A percentile compares a stretch with the other conserved stretches of the same genome.
phyloP scores from a whole-genome alignment of 1,284 basidiomycete genomes.

The Athelia sp. region DNA sequence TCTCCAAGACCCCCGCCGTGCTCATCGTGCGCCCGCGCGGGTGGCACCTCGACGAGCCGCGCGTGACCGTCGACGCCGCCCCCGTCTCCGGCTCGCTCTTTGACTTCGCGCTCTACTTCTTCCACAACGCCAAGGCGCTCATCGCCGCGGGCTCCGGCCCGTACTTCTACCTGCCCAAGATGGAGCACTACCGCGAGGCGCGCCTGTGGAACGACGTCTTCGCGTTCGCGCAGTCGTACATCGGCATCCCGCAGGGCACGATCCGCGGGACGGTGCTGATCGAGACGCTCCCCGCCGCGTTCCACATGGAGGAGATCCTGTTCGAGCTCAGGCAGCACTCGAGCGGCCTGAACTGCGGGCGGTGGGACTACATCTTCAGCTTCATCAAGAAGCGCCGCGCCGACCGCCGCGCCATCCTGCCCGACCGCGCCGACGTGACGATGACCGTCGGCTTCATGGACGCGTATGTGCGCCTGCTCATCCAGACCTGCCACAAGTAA shows the following conservation, averaged over 20 bases:
- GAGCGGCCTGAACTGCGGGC: constrained; percentile 94
- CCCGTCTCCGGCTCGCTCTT: constrained; percentile 93
- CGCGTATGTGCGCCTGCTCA: constrained; percentile 92
- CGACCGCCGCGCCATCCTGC: constrained; percentile 78
- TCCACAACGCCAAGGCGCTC: constrained; percentile 93
- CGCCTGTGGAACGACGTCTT: constrained; percentile 98
- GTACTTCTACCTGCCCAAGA: constrained; percentile 99
- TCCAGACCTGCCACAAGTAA: constrained; percentile 99
- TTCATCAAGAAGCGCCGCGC: constrained; percentile 94
- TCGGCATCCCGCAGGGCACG: constrained; percentile 81
- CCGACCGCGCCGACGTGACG: constrained; percentile 94
- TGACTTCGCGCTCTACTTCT: constrained; percentile 98
- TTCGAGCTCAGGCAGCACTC: constrained; percentile 97
- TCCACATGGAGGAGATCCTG: constrained; percentile 99
- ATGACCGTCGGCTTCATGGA: constrained; percentile 99
- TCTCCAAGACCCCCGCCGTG: constrained; percentile 79
- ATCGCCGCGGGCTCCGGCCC: constrained; percentile 86
- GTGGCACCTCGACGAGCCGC: constrained; percentile 97
- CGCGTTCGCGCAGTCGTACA: constrained; percentile 89
- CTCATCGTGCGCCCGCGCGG: constrained; percentile 92
- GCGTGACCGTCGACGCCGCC: constrained; percentile 85
- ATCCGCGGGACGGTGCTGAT: constrained; percentile 95
- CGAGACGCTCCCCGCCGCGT: constrained; percentile 95
- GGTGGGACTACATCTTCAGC: constrained; percentile 99
- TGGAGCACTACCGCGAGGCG: constrained; percentile 98